Evolutionary conservation across 805 yeast species (phyloP), one percentile per base, ranked within the genome.

Genomic region (Starmerella tilneyi): DNA sequence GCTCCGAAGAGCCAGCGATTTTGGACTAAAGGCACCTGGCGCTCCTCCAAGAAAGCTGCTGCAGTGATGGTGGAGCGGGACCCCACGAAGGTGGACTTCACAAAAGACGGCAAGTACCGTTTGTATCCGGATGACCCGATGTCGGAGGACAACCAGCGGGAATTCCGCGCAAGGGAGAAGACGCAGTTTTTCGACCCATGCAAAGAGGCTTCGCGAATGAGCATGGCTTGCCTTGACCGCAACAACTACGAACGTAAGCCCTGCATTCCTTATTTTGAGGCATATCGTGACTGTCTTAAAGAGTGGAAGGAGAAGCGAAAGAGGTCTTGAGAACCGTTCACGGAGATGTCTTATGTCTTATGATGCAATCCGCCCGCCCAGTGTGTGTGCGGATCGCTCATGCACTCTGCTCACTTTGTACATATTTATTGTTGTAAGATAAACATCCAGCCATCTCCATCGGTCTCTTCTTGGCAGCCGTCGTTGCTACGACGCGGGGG

Each of bases 101-200:
- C 80, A 9, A 61, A 71, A 43, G 82, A 79, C 19, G 76, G 76
- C 3, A 67, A 75, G 16, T 72, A 68, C 60, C 78, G 77, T 58
- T 81, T 76, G 58, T 85, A 82, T 57, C 97, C 97, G 0, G 98
- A 92, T 53, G 77, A 78, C 44, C 97, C 97, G 20, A 78, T 81
- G 8, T 75, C 79, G 31, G 72, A 75, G 43, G 65, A 75, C 21
- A 88, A 84, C 59, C 78, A 78, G 57, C 73, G 73, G 50, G 69
- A 76, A 47, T 86, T 86, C 69, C 69, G 77, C 1, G 65, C 75
- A 15, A 88, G 89, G 57, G 88, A 75, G 27, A 81, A 94, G 3
- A 79, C 94, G 6, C 76, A 81, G 59, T 92, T 72, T 62, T 89
- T 81, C 58, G 96, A 89, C 60, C 98, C 98, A 0, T 89, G 98